Percentiles rank a stretch among this genome's conserved stretches.
Evolutionary conservation across 2,329 filamentous ascomycete genomes (phyloP).

Genomic region (Hypoxylon sp.): DNA sequence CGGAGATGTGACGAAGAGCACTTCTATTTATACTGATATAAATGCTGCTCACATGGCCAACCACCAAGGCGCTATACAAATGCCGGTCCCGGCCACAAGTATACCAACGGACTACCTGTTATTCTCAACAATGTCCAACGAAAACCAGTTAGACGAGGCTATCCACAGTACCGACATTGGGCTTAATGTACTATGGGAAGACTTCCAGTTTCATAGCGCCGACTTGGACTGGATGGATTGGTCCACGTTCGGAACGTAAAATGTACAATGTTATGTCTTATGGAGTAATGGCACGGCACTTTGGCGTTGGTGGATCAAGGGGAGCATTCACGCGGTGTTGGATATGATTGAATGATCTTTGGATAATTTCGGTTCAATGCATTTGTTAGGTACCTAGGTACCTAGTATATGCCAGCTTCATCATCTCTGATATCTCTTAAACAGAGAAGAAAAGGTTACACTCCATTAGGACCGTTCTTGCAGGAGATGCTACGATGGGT

Average conservation of each 20-base stretch:
- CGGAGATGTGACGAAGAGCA: slow-evolving; percentile 40
- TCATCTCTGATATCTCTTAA: slow-evolving; percentile 12
- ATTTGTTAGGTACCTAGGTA: slow-evolving; percentile 22
- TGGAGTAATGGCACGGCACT: slow-evolving; percentile 20
- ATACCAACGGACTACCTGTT: slow-evolving; percentile 52
- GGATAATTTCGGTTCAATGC: slow-evolving; percentile 36
- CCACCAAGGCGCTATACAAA: slow-evolving; percentile 44
- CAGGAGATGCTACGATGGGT: slow-evolving; percentile 32
- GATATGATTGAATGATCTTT: slow-evolving; percentile 21
- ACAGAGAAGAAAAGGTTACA: slow-evolving; percentile 24
- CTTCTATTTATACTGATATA: slow-evolving; percentile 44
- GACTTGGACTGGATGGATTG: slow-evolving; percentile 58
- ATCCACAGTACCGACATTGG: slow-evolving; percentile 56
- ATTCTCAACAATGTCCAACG: slow-evolving; percentile 57
- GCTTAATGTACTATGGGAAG: slow-evolving; percentile 54
- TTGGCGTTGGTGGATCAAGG: slow-evolving; percentile 35
- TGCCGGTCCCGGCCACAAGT: slow-evolving; percentile 46
- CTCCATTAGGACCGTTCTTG: slow-evolving; percentile 27
- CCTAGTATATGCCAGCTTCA: slow-evolving; percentile 17
- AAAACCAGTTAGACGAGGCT: slow-evolving; percentile 54
- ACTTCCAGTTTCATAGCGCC: slow-evolving; percentile 55
- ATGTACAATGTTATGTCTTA: slow-evolving; percentile 31
- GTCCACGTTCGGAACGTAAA: slow-evolving; percentile 47
- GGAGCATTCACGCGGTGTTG: slow-evolving; percentile 38
- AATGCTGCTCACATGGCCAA: slow-evolving; percentile 42